A percentile compares a stretch with the other conserved stretches of the same genome.
Conservation (phyloP, 1,139 yeast genomes). For the Saccharomycopsis hybrid region DNA sequence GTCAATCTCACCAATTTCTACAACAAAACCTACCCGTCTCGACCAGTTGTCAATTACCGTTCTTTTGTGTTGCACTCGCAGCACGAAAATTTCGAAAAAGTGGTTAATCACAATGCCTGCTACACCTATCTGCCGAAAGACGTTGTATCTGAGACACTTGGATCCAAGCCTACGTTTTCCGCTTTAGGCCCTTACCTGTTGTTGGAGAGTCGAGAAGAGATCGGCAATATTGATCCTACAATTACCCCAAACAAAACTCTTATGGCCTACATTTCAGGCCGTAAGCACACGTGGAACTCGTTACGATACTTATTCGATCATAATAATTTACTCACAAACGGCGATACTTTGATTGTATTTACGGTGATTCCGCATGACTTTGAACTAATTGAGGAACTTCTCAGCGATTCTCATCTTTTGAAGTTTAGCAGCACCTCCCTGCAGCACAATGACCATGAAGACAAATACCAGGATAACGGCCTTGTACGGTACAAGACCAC, state of each 20-base stretch:
- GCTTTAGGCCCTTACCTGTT: constrained; percentile 5
- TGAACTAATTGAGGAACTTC: constrained; percentile 6
- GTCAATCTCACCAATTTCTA: constrained; percentile 18
- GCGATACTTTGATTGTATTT: constrained; percentile 55
- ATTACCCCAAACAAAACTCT: constrained; percentile 36
- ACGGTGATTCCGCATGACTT: constrained; percentile 33
- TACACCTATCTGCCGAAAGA: constrained; percentile 10
- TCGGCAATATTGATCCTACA: constrained; percentile 7
- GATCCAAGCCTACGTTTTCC: background rate
- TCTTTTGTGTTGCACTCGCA: constrained; percentile 18
- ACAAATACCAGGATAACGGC: background rate
- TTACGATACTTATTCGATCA: constrained; percentile 52
- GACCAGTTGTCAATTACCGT: constrained; percentile 19
- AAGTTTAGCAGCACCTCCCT: no score
- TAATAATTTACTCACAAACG: constrained; percentile 45
- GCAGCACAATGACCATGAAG: background rate
- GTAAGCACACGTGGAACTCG: constrained; percentile 65
- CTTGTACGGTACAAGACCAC: constrained; percentile 19
- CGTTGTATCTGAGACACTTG: background rate
- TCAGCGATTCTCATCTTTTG: no score
- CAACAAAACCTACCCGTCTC: constrained; percentile 16
- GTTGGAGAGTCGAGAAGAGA: background rate
- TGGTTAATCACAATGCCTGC: background rate
- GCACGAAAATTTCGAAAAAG: constrained; percentile 12
- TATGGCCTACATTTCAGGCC: constrained; percentile 53